Evolutionary conservation across 2,329 filamentous ascomycete species (phyloP).

Genomic region (Hymenoscyphus occultus): DNA sequence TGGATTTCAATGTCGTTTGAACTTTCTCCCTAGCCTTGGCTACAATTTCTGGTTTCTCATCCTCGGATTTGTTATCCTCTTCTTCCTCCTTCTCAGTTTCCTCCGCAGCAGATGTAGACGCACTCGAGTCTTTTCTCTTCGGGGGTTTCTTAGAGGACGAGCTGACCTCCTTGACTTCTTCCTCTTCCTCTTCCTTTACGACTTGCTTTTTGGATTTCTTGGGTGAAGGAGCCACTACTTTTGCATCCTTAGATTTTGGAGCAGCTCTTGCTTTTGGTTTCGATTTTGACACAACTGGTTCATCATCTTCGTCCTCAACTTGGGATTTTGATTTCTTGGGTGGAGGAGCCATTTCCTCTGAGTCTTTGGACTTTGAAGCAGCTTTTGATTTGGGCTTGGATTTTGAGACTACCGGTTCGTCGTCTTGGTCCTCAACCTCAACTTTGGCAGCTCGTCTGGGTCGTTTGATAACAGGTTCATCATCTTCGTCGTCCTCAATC

Average conservation of each 20-base stretch:
- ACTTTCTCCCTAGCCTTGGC: constrained; percentile 77
- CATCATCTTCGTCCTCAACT: constrained; percentile 35
- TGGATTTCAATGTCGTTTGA: constrained; percentile 69
- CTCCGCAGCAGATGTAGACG: constrained; percentile 47
- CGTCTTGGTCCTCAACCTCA: constrained; percentile 36
- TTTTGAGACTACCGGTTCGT: constrained; percentile 35
- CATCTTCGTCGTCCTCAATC: constrained; percentile 49
- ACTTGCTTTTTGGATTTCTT: constrained; percentile 20
- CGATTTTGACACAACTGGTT: constrained; percentile 38
- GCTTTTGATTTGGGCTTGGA: constrained; percentile 44
- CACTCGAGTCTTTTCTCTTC: constrained; percentile 29
- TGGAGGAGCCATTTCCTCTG: constrained; percentile 19
- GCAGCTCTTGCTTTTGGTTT: constrained; percentile 45
- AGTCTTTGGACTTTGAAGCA: constrained; percentile 36
- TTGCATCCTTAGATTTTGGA: constrained; percentile 29
- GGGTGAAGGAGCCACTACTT: constrained; percentile 21
- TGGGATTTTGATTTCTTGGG: constrained; percentile 22
- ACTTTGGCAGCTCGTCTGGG: constrained; percentile 39
- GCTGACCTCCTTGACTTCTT: constrained; percentile 42
- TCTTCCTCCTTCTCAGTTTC: constrained; percentile 40
- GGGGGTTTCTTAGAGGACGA: constrained; percentile 26
- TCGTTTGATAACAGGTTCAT: constrained; percentile 60
- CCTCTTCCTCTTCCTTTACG: constrained; percentile 26
- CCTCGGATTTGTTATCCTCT: constrained; percentile 54
- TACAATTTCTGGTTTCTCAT: constrained; percentile 66